Base-by-base conservation (phyloP, 75 land plant genomes). In the Ceratopteris richardii region DNA sequence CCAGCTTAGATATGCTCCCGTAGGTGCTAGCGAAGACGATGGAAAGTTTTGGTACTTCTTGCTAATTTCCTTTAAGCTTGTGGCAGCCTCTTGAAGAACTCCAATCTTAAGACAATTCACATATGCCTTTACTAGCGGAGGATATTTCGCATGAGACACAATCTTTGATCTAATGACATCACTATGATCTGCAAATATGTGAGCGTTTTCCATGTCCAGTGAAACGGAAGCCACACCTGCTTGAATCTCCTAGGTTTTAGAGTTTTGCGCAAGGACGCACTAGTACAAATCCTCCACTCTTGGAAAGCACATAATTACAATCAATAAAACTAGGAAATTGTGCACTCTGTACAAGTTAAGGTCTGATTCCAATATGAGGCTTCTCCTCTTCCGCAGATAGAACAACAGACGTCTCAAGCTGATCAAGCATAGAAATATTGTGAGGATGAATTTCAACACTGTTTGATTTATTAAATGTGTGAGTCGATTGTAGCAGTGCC, bases 21-120 rank as follows among this genome's bases (percentile, higher is more conserved):
- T 39, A 50, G 60, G 39, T 29, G 56, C 51, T 0, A 61, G 22
- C 6, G 54, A 30, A 4, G 75, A 51, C 21, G 67, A 60, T 23
- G 78, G 76, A n/a, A 69, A 57, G 17, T 48, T 41, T 42, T 70
- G 68, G 25, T 76, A 69, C 27, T 84, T 84, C 58, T 55, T 68
- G 21, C 54, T 72, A 10, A 80, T 54, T 55, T 73, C 80, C 41
- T 87, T 92, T 58, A 87, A 39, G 51, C 73, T 69, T 42, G 66
- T 65, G 56, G 68, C 77, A 66, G 81, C 80, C 56, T 83, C 96
- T 5, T 77, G 67, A n/a, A 92, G 81, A 16, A 92, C 96, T 58
- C 98, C 98, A 25, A 93, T 80, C 97, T 88, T 88, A 42, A 76
- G 79, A 60, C 86, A 80, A 19, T 66, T 85, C 59, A 79, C 51